Base-by-base conservation (phyloP, 1,284 basidiomycete species). In the Ustilago nuda region DNA sequence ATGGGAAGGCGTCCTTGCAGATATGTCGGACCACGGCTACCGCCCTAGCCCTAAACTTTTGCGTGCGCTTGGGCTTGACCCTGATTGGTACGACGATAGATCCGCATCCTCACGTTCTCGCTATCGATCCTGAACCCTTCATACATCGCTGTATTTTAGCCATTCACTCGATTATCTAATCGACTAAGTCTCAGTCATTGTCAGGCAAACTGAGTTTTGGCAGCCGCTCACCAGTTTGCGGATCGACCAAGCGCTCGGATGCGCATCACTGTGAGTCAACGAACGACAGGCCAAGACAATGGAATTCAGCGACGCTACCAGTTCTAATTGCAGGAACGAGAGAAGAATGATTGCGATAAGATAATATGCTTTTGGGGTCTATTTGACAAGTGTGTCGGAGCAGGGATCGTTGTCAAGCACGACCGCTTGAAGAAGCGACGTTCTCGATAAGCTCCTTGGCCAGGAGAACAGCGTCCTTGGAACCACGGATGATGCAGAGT, bases 401-500 rank as follows among this genome's bases (percentile, higher is more conserved):
- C 17, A 3, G 8, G 6, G n/a, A 43, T 41, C 51, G 4, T 8
- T 19, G 19, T 45, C 23, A 71, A 57, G 48, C 58, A n/a, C 68
- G 68, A 15, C 68, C 61, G 19, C 56, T 50, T 19, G 57, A 53
- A 17, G 67, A 56, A 39, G 72, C 79, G 39, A 78, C 76, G 53
- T 55, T 55, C 41, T 69, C 69, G 41, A 83, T 73, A 48, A 76
- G 57, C 54, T 83, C 77, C 66, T 71, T 76, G 13, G 82, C 81
- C 39, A 63, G 78, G 43, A 79, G 53, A 37, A 83, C 79, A 8
- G 70, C 76, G 12, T 78, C 77, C 66, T 80, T 68, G 53, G 72
- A 71, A 33, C 82, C 82, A 27, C 73, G 68, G 27, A 83, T 78
- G 66, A 81, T 76, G 67, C 79, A 78, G 23, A 80, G 57, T 39